These are phyloP conservation scores for Aleurites moluccanus DNA, from an alignment of 441 rosid genomes.

Conservation along the genomic window DNA sequence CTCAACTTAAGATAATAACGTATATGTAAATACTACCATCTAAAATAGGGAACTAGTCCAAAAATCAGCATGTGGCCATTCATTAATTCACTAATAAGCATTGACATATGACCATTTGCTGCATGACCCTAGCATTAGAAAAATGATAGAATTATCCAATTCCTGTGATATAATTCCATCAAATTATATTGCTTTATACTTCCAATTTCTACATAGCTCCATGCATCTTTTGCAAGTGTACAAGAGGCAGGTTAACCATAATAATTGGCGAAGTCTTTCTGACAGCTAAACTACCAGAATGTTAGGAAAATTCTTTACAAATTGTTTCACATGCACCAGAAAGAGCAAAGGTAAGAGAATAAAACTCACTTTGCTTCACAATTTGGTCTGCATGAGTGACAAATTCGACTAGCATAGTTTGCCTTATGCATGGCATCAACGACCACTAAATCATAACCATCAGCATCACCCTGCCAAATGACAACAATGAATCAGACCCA, in stretches of 20 bases:
- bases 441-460: slow-evolving; percentile 98
- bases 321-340: slow-evolving; percentile 10
- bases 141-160: neutral
- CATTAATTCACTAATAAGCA: neutral
- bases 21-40: neutral
- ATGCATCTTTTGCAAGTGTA: neutral
- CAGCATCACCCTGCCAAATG: slow-evolving; percentile 90
- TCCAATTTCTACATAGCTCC: neutral
- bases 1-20: neutral
- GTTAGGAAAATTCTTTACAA: neutral
- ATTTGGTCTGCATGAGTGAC: slow-evolving; percentile 99
- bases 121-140: neutral
- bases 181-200: neutral
- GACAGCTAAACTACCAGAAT: too few relatives aligned
- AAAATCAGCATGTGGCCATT: neutral
- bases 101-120: neutral
- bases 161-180: neutral
- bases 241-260: neutral
- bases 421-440: slow-evolving; percentile 99
- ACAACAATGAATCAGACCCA: slow-evolving; percentile 26
- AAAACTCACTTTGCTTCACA: slow-evolving; percentile 95
- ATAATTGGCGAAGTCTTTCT: neutral
- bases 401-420: slow-evolving; percentile 97
- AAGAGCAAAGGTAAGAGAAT: slow-evolving; percentile 16
- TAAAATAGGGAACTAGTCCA: neutral